Conservation (phyloP, 2,329 filamentous ascomycete genomes). For the Botrytis tulipae region DNA sequence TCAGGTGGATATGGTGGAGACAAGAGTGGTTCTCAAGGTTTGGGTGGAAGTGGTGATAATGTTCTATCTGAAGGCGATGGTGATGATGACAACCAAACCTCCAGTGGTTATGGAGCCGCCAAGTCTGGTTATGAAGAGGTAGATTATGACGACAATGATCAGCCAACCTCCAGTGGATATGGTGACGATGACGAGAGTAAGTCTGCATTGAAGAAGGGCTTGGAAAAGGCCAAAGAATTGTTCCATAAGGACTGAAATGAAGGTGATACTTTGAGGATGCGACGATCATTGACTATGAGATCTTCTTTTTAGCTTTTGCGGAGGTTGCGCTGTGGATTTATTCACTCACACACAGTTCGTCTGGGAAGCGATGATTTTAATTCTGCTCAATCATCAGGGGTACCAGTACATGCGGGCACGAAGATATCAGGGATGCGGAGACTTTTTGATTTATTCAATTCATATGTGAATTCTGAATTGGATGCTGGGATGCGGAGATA, state of each 20-base stretch:
- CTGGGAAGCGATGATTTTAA: background rate
- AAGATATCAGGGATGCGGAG: background rate
- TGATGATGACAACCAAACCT: background rate
- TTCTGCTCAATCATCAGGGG: background rate
- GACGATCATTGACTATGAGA: background rate
- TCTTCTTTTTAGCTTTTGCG: background rate
- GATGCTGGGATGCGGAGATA: background rate
- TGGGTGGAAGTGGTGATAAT: background rate
- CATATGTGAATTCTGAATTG: background rate
- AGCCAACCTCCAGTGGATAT: background rate
- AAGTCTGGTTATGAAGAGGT: background rate
- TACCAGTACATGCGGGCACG: background rate
- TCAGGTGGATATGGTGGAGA: background rate
- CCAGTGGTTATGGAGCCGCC: background rate
- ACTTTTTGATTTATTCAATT: background rate
- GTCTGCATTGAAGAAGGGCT: conserved; percentile 15
- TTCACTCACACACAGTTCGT: background rate
- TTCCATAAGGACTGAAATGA: background rate
- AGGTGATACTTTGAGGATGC: background rate
- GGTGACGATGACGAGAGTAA: background rate
- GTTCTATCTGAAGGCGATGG: background rate
- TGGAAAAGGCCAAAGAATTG: conserved; percentile 6
- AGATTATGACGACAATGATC: background rate
- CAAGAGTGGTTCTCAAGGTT: background rate
- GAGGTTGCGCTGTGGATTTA: background rate